phyloP scores from a whole-genome alignment of 257 asterid genomes.

The Plantago ovata region DNA sequence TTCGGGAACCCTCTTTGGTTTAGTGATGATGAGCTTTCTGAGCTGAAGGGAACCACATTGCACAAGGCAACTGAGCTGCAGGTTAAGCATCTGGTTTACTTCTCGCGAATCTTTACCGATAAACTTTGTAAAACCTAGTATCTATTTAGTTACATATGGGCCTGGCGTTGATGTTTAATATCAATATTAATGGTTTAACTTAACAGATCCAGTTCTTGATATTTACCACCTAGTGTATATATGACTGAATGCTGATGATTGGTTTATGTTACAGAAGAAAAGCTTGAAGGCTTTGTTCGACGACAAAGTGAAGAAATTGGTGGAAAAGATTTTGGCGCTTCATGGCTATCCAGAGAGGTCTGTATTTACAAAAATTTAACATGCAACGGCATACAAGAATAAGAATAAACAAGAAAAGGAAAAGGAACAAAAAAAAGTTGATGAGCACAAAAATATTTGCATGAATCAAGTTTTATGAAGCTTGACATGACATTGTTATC shows the following conservation, averaged over 20 bases:
- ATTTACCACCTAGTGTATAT: slow-evolving; percentile 32
- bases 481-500: too few species aligned
- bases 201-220: slow-evolving; percentile 20
- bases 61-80: slow-evolving; percentile 75
- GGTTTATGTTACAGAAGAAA: slow-evolving; percentile 82
- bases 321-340: slow-evolving; percentile 59
- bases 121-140: not conserved
- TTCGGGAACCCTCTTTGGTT: slow-evolving; percentile 90
- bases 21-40: slow-evolving; percentile 76
- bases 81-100: slow-evolving; percentile 31
- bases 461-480: too few species aligned
- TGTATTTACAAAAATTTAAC: too few species aligned
- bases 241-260: slow-evolving; percentile 45
- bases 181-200: slow-evolving; percentile 7
- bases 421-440: too few species aligned
- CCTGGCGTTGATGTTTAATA: slow-evolving; percentile 13
- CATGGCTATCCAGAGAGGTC: slow-evolving; percentile 65
- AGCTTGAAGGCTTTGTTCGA: slow-evolving; percentile 56
- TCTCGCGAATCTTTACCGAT: too few species aligned
- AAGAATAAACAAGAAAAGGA: too few species aligned
- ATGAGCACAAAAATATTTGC: too few species aligned
- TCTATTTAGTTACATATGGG: not conserved
- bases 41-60: slow-evolving; percentile 85
- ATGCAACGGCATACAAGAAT: too few species aligned
- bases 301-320: slow-evolving; percentile 76